Percentiles rank a stretch among this genome's conserved stretches.
Conservation (phyloP, 805 yeast genomes). For the Pichia phayaonensis region DNA sequence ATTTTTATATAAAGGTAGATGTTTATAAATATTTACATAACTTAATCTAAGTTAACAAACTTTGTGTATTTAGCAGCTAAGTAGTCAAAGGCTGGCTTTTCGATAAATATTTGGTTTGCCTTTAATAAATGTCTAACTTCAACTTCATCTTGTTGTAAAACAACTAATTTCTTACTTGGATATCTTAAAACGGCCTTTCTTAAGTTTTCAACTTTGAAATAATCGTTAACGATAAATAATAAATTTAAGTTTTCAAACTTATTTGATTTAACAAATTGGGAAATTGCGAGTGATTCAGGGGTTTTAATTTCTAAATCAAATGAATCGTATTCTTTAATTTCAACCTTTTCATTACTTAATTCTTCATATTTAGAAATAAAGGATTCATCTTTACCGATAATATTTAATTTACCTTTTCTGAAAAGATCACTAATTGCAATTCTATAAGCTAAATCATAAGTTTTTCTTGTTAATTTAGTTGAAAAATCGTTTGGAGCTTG, state of each 20-base stretch:
- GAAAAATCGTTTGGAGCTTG: slow-evolving; percentile 86
- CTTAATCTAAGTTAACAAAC: slow-evolving; percentile 8
- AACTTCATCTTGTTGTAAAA: slow-evolving; percentile 67
- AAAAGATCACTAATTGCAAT: slow-evolving; percentile 79
- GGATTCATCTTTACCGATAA: slow-evolving; percentile 48
- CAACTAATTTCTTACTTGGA: slow-evolving; percentile 46
- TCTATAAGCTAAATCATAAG: slow-evolving; percentile 69
- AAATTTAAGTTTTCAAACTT: slow-evolving; percentile 44
- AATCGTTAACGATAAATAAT: slow-evolving; percentile 58
- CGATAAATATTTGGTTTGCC: slow-evolving; percentile 71
- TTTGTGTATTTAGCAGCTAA: slow-evolving; percentile 31
- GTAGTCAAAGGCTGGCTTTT: slow-evolving; percentile 63
- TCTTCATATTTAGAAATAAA: slow-evolving; percentile 7
- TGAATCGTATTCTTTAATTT: slow-evolving; percentile 21
- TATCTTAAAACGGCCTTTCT: slow-evolving; percentile 47
- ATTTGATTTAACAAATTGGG: slow-evolving; percentile 38
- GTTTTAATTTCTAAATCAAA: slow-evolving; percentile 23
- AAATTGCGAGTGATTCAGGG: slow-evolving; percentile 24
- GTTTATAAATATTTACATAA: not conserved
- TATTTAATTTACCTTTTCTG: slow-evolving; percentile 60
- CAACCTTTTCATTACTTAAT: slow-evolving; percentile 1
- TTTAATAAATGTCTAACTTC: slow-evolving; percentile 78
- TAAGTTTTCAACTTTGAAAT: slow-evolving; percentile 40
- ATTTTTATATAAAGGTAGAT: not conserved
- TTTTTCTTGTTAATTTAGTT: slow-evolving; percentile 64